Base-by-base conservation (phyloP, 345 rosid genomes). In the Durio zibethinus region DNA sequence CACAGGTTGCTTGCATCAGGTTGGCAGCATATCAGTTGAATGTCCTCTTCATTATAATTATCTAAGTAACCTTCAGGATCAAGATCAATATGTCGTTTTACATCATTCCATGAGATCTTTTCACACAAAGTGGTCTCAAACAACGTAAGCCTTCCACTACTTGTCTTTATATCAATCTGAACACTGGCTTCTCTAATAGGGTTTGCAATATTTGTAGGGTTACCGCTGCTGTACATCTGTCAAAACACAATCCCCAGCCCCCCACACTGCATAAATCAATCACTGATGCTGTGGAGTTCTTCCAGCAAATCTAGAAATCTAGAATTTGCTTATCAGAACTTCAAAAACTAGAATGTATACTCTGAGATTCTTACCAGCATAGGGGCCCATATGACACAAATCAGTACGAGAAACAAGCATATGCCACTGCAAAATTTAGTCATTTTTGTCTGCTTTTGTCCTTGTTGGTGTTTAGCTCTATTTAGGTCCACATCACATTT, bases 191-290 rank as follows among this genome's bases (percentile, higher is more conserved):
- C 99, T 86, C 88, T 90, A 27, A 95, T 93, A 53, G 99, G 98
- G 74, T 95, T 95, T 67, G 97, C 99, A 77, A 91, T 89, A 79
- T 95, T 95, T 72, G 99, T 95, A 15, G 98, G 98, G 85, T 95
- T 95, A 70, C 99, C 98, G 73, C 97, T 95, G 87, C 99, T 95
- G 84, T 95, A 95, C 88, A 95, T 95, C 99, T 95, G 94, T 62
- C 62, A 33, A 47, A 43, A 33, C 5, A 53, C 43, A 40, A 64
- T 31, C 20, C 20, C 72, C 5, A n/a, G 59, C 59, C 20, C 73
- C 56, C 56, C 36, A 69, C 42, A n/a, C 5, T 20, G 12, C 43
- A 57, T 23, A 59, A 16, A 42, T 74, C 25, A 40, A 54, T 74
- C 23, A 6, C 6, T 72, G 47, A 35, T 38, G 11, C 61, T 21